phyloP scores from a whole-genome alignment of 345 rosid genomes.

The Pistacia integerrima region DNA sequence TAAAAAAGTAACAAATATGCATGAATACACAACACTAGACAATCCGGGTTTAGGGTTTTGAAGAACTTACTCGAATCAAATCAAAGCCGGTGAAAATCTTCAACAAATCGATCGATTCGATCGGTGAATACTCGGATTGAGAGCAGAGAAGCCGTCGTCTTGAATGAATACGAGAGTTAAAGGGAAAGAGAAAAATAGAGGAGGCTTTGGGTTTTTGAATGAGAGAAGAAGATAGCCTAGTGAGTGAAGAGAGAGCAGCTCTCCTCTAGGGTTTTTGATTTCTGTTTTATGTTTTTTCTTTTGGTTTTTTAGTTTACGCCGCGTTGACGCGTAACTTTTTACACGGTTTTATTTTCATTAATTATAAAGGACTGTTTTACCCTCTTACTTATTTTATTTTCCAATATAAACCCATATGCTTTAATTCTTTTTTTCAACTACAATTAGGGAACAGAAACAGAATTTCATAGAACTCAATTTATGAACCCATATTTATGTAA shows the following conservation, averaged over 20 bases:
- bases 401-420: too few relatives aligned
- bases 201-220: neutral
- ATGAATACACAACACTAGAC: neutral
- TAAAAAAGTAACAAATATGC: neutral
- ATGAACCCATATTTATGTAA: too few relatives aligned
- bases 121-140: neutral
- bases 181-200: neutral
- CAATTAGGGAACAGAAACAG: neutral
- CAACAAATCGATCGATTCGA: neutral
- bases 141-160: neutral
- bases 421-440: too few relatives aligned
- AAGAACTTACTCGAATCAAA: constrained; percentile 17
- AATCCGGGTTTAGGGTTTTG: neutral
- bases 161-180: neutral
- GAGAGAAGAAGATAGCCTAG: neutral
- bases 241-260: neutral
- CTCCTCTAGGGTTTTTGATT: constrained; percentile 12
- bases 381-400: too few relatives aligned
- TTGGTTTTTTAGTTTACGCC: neutral
- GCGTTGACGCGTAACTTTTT: neutral
- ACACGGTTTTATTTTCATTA: neutral
- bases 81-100: neutral
- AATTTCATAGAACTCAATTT: too few relatives aligned
- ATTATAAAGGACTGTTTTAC: neutral
- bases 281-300: neutral